Percentiles rank a stretch among this genome's conserved stretches.
Conservation (phyloP, 176 grass and related monocot genomes). For the Chrysopogon serrulatus region DNA sequence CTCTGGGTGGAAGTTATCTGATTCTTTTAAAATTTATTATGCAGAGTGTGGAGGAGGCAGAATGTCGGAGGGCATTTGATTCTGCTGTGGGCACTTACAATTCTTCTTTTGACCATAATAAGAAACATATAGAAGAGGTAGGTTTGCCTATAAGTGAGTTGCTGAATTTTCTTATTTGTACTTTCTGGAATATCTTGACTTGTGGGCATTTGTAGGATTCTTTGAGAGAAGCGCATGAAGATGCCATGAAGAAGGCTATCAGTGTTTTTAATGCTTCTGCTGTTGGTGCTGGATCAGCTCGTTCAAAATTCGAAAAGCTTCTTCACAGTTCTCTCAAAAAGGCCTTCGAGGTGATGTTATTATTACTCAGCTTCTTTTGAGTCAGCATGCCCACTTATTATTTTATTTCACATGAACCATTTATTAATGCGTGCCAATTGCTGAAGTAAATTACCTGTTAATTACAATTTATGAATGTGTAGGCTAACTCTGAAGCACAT, state of each 20-base stretch:
- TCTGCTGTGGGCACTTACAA: conserved; percentile 65
- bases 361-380: neutral
- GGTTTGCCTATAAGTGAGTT: conserved; percentile 18
- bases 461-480: neutral
- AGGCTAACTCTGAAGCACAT: neutral
- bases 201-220: conserved; percentile 38
- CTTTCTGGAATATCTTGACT: conserved; percentile 6
- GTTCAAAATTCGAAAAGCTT: conserved; percentile 89
- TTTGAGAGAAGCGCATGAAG: conserved; percentile 80
- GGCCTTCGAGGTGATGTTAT: conserved; percentile 69
- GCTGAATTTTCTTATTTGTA: neutral
- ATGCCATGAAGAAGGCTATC: conserved; percentile 67
- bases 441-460: neutral
- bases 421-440: neutral
- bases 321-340: conserved; percentile 75
- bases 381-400: neutral
- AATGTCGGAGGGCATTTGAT: conserved; percentile 93
- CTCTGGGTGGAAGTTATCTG: neutral
- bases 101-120: conserved; percentile 71
- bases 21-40: conserved; percentile 15
- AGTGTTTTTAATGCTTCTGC: conserved; percentile 58
- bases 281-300: conserved; percentile 66
- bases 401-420: neutral
- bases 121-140: conserved; percentile 84
- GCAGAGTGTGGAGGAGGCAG: conserved; percentile 94